A percentile compares a stretch with the other conserved stretches of the same genome.
These are phyloP conservation scores for Mortierella sp. DNA, from an alignment of 371 early-diverging fungal species.

Conservation along the genomic window DNA sequence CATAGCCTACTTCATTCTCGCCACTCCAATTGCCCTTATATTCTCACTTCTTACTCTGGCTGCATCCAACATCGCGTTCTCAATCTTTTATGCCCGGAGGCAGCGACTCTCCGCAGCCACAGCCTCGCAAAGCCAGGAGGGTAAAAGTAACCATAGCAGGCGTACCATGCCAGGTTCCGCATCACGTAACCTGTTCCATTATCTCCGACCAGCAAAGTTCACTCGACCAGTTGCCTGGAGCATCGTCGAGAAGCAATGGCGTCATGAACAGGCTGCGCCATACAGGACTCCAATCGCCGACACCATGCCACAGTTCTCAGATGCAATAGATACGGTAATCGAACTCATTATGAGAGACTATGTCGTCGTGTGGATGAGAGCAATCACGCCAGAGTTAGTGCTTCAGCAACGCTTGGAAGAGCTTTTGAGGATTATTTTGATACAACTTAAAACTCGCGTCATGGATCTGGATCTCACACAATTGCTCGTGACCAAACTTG, in stretches of 20 bases:
- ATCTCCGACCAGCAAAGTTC: conserved; percentile 48
- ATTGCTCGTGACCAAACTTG: conserved; percentile 67
- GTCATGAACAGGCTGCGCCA: conserved; percentile 48
- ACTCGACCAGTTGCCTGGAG: conserved; percentile 41
- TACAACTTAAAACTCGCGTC: conserved; percentile 58
- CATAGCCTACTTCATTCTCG: conserved; percentile 29
- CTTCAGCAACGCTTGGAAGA: conserved; percentile 58
- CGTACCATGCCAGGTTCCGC: conserved; percentile 35
- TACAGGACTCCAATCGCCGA: conserved; percentile 46
- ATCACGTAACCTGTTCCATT: conserved; percentile 34
- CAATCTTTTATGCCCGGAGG: conserved; percentile 37
- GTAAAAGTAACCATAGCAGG: conserved; percentile 6
- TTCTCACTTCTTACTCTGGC: conserved; percentile 32
- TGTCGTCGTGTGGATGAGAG: conserved; percentile 68
- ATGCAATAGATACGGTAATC: conserved; percentile 60
- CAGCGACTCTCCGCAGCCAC: conserved; percentile 11
- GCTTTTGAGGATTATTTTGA: conserved; percentile 60
- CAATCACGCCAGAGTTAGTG: conserved; percentile 59
- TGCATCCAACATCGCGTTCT: conserved; percentile 47
- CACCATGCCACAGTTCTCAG: conserved; percentile 56
- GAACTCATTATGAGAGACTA: conserved; percentile 66
- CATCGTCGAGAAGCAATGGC: conserved; percentile 31
- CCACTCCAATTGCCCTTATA: conserved; percentile 31
- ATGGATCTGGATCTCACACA: conserved; percentile 69
- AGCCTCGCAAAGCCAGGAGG: conserved; percentile 6